A percentile compares a stretch with the other conserved stretches of the same genome.
Conservation (phyloP, 768 basidiomycete genomes). For the Boletus vermiculosoides region DNA sequence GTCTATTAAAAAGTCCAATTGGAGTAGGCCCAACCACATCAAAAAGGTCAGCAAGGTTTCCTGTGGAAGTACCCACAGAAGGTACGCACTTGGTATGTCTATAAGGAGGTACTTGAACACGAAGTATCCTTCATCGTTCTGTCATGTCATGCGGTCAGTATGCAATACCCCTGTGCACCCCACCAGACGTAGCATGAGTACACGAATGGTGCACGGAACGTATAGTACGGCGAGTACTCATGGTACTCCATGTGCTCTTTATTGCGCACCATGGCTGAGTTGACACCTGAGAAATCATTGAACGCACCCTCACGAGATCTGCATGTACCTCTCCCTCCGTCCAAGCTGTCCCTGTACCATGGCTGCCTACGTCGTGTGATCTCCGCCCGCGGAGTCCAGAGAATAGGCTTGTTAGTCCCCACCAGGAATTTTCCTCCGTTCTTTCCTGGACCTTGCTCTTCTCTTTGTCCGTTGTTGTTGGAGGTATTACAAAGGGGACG, state of each 20-base stretch:
- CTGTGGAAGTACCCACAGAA: conserved; percentile 19
- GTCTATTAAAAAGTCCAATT: conserved; percentile 37
- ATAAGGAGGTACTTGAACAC: conserved; percentile 75
- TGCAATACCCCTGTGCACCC: conserved; percentile 1
- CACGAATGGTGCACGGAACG: background rate
- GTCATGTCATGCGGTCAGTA: conserved; percentile 13
- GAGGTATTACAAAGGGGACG: conserved; percentile 36
- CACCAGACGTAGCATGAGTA: conserved; percentile 2
- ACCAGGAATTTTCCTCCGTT: conserved; percentile 39
- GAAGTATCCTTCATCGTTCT: conserved; percentile 79
- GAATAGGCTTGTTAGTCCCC: conserved; percentile 67
- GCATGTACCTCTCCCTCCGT: conserved; percentile 83
- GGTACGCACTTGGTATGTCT: conserved; percentile 71
- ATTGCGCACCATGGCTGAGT: background rate
- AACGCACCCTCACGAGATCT: conserved; percentile 67
- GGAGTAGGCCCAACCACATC: conserved; percentile 8
- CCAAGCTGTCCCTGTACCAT: conserved; percentile 45
- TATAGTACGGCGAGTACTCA: conserved; percentile 1
- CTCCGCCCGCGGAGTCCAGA: conserved; percentile 53
- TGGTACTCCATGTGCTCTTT: background rate
- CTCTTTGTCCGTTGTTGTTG: conserved; percentile 30
- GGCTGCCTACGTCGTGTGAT: conserved; percentile 30
- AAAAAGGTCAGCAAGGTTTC: background rate
- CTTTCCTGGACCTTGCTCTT: conserved; percentile 30
- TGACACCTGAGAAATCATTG: conserved; percentile 4